Conservation (phyloP, 2,329 filamentous ascomycete species). For the Fonsecaea nubica region DNA sequence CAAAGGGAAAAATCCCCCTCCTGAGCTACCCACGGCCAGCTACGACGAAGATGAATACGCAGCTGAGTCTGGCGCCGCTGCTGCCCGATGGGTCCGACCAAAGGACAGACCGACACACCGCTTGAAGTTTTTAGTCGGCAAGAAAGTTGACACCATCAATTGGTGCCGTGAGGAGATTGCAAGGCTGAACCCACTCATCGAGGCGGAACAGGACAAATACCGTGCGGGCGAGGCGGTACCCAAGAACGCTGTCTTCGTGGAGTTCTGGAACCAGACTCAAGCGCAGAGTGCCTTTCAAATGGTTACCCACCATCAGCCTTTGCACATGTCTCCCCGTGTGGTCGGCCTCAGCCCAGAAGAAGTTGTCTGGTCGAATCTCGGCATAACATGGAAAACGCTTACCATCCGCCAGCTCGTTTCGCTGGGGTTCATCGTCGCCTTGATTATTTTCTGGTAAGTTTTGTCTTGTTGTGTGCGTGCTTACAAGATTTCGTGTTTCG, state of each 20-base stretch:
- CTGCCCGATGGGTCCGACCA: constrained; percentile 74
- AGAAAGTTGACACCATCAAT: constrained; percentile 93
- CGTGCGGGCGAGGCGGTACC: constrained; percentile 68
- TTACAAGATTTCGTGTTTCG: not conserved
- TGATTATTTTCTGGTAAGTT: constrained; percentile 81
- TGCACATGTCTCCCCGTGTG: constrained; percentile 85
- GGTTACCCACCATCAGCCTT: constrained; percentile 81
- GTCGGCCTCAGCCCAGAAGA: constrained; percentile 82
- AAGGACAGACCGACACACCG: constrained; percentile 80
- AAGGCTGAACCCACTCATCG: constrained; percentile 74
- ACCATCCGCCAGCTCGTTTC: constrained; percentile 74
- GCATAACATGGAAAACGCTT: constrained; percentile 84
- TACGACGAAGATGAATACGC: constrained; percentile 61
- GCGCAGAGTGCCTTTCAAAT: constrained; percentile 88
- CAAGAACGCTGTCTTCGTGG: constrained; percentile 83
- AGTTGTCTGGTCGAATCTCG: constrained; percentile 85
- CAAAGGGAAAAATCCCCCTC: constrained; percentile 61
- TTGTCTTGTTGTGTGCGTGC: not conserved
- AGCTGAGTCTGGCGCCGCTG: constrained; percentile 72
- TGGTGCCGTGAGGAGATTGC: constrained; percentile 82
- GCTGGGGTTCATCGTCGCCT: constrained; percentile 72
- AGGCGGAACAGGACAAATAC: constrained; percentile 71
- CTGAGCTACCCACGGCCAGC: constrained; percentile 47
- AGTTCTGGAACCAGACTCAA: constrained; percentile 81
- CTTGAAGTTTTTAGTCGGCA: constrained; percentile 73